These are phyloP conservation scores for Neoboletus brunneissimus DNA, from an alignment of 768 basidiomycete genomes.

Conservation along the genomic window DNA sequence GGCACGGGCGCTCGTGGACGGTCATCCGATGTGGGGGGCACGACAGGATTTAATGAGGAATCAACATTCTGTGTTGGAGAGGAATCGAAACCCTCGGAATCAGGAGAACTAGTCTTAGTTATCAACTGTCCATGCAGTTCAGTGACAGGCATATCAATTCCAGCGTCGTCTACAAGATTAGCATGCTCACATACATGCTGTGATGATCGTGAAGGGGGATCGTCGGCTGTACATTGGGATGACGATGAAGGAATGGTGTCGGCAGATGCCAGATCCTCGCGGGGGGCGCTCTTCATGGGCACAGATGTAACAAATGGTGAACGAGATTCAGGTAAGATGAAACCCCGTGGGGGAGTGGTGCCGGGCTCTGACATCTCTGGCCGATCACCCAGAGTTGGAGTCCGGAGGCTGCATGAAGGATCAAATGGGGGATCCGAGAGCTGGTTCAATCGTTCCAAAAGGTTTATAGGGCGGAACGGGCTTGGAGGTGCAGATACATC, in stretches of 20 bases:
- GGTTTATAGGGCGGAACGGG: conserved; percentile 33
- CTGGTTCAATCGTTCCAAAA: conserved; percentile 28
- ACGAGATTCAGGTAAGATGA: conserved; percentile 45
- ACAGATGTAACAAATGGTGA: conserved; percentile 24
- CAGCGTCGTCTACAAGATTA: conserved; percentile 1
- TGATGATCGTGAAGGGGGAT: conserved; percentile 24
- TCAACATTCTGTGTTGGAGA: conserved; percentile 3
- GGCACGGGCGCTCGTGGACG: conserved; percentile 29
- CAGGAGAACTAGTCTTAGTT: background rate
- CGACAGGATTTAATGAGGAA: background rate
- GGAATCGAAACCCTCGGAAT: background rate
- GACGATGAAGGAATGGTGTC: conserved; percentile 10
- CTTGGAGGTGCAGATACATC: conserved; percentile 26
- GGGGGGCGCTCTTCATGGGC: background rate
- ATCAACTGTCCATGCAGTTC: conserved; percentile 3
- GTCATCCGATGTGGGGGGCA: background rate
- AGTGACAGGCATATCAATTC: conserved; percentile 2
- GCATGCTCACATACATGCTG: conserved; percentile 10
- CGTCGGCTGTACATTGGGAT: conserved; percentile 15
- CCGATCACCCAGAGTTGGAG: conserved; percentile 1
- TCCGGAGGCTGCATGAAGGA: background rate
- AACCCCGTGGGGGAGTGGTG: conserved; percentile 27
- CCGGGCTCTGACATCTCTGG: background rate
- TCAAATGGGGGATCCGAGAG: conserved; percentile 6
- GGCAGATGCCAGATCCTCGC: background rate